Evolutionary conservation across 305 asterid genomes (phyloP), one percentile per base, ranked within the genome.

Genomic region (Rubia peregrina): DNA sequence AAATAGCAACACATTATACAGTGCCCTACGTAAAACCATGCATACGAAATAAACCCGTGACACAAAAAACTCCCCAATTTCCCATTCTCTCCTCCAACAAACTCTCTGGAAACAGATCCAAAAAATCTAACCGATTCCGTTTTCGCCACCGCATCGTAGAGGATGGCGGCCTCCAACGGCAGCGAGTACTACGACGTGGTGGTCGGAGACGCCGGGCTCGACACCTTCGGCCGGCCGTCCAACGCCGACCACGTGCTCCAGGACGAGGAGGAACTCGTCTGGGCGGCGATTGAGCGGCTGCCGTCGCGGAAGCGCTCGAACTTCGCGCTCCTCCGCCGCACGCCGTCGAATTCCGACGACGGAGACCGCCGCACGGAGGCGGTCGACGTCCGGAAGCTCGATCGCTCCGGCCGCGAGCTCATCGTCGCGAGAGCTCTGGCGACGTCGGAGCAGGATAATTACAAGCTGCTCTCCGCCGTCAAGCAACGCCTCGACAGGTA

Each of bases 221-320:
- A 83, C 22, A 76, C 61, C 66, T 89, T 89, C 26, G 70, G 83
- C 5, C 71, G 96, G 36, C 85, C 83, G 53, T 91, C 97, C 12
- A 89, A 86, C 76, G 92, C 91, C 10, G 90, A 89, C 49, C 40
- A 74, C 36, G 86, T 82, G 41, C 92, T 75, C 56, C 49, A 70
- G 73, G 98, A 91, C 76, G 95, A 91, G 71, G 81, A 77, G 74
- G 95, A 91, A 79, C 88, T 91, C n/a, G 62, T 73, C 0, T 84
- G 94, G 94, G 98, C 96, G 73, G 98, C 95, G 61, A 41, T 88
- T 56, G 94, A 91, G 90, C 84, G 91, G 42, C 79, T 91, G 0
- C 98, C 98, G 55, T 78, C 94, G 55, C 78, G 63, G 79, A 79
- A 81, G 66, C 80, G 89, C 0, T 38, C 80, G 10, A 88, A 84